Percentiles rank a stretch among this genome's conserved stretches.
Conservation (phyloP, 768 basidiomycete genomes). For the Termitomyces sp. region DNA sequence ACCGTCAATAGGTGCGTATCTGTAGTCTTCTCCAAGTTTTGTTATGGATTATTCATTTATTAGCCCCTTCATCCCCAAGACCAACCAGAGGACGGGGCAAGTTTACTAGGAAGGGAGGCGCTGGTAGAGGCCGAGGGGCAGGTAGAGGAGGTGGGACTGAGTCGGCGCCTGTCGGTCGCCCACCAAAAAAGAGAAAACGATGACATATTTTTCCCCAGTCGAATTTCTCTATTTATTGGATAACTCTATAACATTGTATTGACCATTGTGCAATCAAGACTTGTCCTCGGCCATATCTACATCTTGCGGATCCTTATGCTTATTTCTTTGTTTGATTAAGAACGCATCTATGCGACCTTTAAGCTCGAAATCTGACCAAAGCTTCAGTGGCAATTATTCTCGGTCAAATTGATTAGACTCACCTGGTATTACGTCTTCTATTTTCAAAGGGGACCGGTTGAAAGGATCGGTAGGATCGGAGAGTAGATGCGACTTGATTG, state of each 20-base stretch:
- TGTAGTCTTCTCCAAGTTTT: neutral
- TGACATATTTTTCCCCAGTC: slow-evolving; percentile 13
- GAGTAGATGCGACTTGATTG: slow-evolving; percentile 91
- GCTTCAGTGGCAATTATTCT: neutral
- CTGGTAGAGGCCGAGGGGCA: slow-evolving; percentile 11
- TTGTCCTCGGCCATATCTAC: slow-evolving; percentile 11
- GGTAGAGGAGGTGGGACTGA: slow-evolving; percentile 18
- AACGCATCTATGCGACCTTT: slow-evolving; percentile 73
- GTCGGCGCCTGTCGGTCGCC: slow-evolving; percentile 24
- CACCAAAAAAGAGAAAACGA: slow-evolving; percentile 43
- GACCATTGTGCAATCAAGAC: slow-evolving; percentile 7
- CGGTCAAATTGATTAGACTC: slow-evolving; percentile 12
- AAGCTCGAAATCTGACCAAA: slow-evolving; percentile 52
- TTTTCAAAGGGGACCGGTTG: slow-evolving; percentile 77
- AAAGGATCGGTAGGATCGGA: slow-evolving; percentile 94
- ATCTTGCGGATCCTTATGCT: slow-evolving; percentile 13
- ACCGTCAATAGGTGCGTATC: slow-evolving; percentile 48
- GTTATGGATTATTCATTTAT: slow-evolving; percentile 2
- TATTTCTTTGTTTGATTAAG: slow-evolving; percentile 51
- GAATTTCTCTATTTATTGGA: neutral
- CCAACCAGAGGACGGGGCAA: slow-evolving; percentile 29
- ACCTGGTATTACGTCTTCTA: slow-evolving; percentile 80
- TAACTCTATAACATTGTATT: neutral
- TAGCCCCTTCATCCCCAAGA: slow-evolving; percentile 32
- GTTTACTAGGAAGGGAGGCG: slow-evolving; percentile 21